Evolutionary conservation across 2,329 filamentous ascomycete species (phyloP).

Genomic region (Cryphonectria carpinicola): DNA sequence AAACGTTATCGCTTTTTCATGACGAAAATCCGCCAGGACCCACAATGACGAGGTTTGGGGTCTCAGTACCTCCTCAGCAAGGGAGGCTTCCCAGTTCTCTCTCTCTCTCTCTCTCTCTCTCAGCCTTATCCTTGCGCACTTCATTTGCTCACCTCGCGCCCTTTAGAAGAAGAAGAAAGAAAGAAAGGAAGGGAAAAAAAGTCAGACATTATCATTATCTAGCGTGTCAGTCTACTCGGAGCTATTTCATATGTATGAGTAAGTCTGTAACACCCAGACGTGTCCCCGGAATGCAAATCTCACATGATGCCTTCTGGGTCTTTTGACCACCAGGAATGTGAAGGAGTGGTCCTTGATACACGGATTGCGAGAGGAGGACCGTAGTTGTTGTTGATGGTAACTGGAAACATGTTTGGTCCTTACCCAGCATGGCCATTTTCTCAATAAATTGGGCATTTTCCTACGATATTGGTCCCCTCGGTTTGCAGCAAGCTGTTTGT

Average conservation of each 20-base stretch:
- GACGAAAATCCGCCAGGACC: background rate
- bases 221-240: background rate
- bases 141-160: background rate
- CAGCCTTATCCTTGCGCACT: background rate
- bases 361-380: background rate
- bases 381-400: background rate
- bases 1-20: background rate
- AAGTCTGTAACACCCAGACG: background rate
- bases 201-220: background rate
- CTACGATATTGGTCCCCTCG: too few species aligned
- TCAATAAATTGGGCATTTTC: too few species aligned
- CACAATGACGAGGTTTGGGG: slow-evolving; percentile 10
- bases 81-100: background rate
- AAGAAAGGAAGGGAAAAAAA: too few species aligned
- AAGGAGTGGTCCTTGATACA: background rate
- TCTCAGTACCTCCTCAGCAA: slow-evolving; percentile 5
- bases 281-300: background rate
- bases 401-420: too few species aligned
- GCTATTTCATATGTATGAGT: too few species aligned
- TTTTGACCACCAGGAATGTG: background rate
- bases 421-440: too few species aligned
- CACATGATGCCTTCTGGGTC: background rate
- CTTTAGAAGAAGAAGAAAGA: background rate
- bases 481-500: too few species aligned
- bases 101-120: background rate